Evolutionary conservation across 164 flowering plant species (phyloP), one percentile per base, ranked within the genome.

Genomic region (Vitis amurensis): DNA sequence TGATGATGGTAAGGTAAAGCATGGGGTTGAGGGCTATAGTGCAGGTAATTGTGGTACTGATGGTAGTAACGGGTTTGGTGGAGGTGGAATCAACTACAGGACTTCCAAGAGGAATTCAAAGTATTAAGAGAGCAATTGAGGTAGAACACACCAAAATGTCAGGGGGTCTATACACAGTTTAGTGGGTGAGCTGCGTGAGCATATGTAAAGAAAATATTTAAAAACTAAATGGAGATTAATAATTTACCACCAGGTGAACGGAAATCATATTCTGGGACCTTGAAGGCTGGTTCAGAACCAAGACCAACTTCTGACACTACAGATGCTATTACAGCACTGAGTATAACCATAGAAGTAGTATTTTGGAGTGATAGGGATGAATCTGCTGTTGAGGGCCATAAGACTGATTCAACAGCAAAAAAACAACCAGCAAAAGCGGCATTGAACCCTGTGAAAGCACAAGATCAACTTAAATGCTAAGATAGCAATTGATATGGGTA

Each of bases 351-450:
- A 29, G 99, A 92, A 67, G 99, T 94, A 59, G 97, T 86, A 76
- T 91, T 89, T 69, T 93, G 70, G 63, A 90, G 81, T 9, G 97
- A 91, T 10, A 78, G 61, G 49, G 94, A 85, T 15, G 91, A 81
- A 64, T 86, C 85, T 19, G 77, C 64, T n/a, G 88, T 79, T 23
- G 96, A 87, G 65, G 97, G 97, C 97, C 99, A 91, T 59, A 92
- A 75, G 51, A 94, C 97, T 8, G 97, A 91, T 69, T 94, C 99
- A 6, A 94, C 91, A 30, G 97, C 99, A 57, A 94, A 94, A 75
- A 94, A 94, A 65, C 97, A 92, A 55, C 97, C 99, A 72, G 95
- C 91, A 66, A 92, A 94, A 49, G 97, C 99, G 71, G 99, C 99
- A 85, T 92, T 94, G 84, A 94, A 94, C 50, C 99, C 97, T 94